Evolutionary conservation across 139 green algal genomes (phyloP).

Genomic region (Spirogloea muscicola): DNA sequence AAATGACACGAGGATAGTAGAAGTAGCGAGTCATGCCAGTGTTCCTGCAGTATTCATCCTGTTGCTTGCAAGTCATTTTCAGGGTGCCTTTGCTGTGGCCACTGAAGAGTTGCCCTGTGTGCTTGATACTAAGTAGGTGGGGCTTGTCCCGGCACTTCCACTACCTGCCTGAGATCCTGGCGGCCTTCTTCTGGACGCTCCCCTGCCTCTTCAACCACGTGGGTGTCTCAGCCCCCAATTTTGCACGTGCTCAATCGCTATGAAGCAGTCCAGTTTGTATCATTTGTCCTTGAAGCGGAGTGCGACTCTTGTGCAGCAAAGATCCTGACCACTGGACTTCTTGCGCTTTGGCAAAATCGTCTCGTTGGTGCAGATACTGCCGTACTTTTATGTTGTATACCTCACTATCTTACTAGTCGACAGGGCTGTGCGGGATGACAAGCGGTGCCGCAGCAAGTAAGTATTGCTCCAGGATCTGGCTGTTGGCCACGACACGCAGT

Average conservation of each 20-base stretch:
- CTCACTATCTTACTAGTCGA: constrained; percentile 65
- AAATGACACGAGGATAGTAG: too few species aligned
- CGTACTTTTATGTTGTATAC: constrained; percentile 70
- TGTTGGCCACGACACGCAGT: too few species aligned
- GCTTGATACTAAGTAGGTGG: too few species aligned
- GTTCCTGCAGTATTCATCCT: not conserved
- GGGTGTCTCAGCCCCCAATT: not conserved
- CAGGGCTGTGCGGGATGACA: constrained; percentile 62
- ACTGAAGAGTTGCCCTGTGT: too few species aligned
- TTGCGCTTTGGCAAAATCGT: not conserved
- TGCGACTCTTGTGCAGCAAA: too few species aligned
- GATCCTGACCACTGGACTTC: not conserved
- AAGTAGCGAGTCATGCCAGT: too few species aligned
- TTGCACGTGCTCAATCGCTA: not conserved
- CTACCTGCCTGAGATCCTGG: constrained; percentile 74
- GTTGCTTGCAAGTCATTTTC: too few species aligned
- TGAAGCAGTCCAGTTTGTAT: too few species aligned
- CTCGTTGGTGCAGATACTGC: constrained; percentile 15
- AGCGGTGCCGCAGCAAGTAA: constrained; percentile 62
- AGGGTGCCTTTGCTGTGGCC: too few species aligned
- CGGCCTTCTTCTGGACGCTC: constrained; percentile 64
- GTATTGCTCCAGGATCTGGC: too few species aligned
- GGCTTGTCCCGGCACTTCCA: constrained; percentile 73
- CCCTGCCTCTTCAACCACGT: constrained; percentile 55
- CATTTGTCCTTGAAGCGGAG: too few species aligned